A percentile compares a stretch with the other conserved stretches of the same genome.
Evolutionary conservation across 345 rosid genomes (phyloP).

Genomic region (Lenwebbia sp.): DNA sequence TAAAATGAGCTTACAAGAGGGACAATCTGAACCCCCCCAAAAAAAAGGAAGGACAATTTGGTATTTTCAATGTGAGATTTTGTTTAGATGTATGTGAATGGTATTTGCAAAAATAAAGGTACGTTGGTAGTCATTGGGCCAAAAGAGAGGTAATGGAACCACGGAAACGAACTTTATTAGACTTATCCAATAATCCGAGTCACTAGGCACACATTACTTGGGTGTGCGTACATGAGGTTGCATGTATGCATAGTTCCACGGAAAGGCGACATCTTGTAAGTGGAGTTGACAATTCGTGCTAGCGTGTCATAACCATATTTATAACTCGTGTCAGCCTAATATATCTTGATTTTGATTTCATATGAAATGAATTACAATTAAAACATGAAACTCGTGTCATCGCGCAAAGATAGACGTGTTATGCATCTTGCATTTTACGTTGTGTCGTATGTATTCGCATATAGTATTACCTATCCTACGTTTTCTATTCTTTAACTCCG

Average conservation of each 20-base stretch:
- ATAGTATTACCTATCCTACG: accelerated
- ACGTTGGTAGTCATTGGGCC: background rate
- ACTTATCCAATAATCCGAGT: accelerated
- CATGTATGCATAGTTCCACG: no score
- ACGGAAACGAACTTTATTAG: background rate
- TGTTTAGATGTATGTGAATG: background rate
- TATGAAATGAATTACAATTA: background rate
- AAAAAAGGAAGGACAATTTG: background rate
- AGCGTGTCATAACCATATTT: background rate
- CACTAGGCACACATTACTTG: accelerated
- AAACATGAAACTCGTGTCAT: background rate
- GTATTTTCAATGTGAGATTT: background rate
- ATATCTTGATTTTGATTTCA: background rate
- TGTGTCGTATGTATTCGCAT: accelerated
- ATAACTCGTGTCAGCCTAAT: accelerated
- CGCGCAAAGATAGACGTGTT: background rate
- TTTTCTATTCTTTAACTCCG: background rate
- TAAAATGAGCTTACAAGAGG: no score
- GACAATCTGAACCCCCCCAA: no score
- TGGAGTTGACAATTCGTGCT: no score
- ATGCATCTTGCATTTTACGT: accelerated
- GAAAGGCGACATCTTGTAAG: no score
- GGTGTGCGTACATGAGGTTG: accelerated
- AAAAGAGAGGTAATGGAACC: background rate
- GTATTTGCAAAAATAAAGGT: background rate